phyloP scores from a whole-genome alignment of 2,329 filamentous ascomycete genomes.

The Colletotrichum sp. region DNA sequence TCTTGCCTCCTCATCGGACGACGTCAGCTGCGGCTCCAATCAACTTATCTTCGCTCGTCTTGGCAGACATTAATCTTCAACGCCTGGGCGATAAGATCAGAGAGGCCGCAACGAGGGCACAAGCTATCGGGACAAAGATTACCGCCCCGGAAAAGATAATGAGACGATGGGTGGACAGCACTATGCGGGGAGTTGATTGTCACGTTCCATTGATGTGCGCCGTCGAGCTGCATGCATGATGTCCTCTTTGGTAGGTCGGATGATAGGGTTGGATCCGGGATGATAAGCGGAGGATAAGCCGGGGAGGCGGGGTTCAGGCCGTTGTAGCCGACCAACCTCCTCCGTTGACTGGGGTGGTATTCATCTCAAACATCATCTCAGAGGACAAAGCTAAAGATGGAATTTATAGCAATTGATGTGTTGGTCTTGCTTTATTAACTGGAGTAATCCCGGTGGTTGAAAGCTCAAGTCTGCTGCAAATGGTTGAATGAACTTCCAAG shows the following conservation, averaged over 20 bases:
- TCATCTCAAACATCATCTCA: neutral
- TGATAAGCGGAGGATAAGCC: constrained; percentile 2
- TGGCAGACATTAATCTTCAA: neutral
- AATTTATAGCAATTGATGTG: neutral
- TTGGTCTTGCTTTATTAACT: neutral
- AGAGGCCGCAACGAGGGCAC: neutral
- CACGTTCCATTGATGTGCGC: neutral
- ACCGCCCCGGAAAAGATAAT: constrained; percentile 2
- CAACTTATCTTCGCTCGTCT: neutral
- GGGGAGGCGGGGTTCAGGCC: neutral
- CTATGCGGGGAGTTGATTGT: neutral
- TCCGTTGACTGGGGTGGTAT: neutral
- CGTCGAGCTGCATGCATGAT: constrained; percentile 3
- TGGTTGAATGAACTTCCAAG: neutral
- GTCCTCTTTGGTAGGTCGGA: neutral
- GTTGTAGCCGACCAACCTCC: neutral
- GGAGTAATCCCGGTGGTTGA: neutral
- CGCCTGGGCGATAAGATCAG: neutral
- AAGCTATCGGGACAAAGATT: neutral
- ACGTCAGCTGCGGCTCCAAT: neutral
- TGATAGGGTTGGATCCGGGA: neutral
- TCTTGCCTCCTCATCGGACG: neutral
- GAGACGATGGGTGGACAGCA: neutral
- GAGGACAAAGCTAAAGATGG: neutral
- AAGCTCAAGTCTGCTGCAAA: neutral